These are phyloP conservation scores for Syncephalastrum monosporum DNA, from an alignment of 371 early-diverging fungal species.

Conservation along the genomic window DNA sequence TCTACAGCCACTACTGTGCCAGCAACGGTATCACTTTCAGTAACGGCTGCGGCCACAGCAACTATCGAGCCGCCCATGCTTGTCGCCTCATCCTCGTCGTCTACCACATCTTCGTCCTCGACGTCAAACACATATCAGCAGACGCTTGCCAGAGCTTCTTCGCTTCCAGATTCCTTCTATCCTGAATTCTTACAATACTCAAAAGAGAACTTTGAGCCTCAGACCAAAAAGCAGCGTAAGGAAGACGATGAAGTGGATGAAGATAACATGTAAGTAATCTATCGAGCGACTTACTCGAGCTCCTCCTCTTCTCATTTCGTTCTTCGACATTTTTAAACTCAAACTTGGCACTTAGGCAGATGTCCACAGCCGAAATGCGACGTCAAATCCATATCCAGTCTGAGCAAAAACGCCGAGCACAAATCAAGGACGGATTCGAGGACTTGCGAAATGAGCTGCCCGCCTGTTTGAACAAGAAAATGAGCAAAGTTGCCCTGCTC, in stretches of 20 bases:
- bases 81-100: conserved; percentile 31
- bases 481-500: conserved; percentile 43
- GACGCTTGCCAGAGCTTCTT: conserved; percentile 42
- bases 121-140: conserved; percentile 30
- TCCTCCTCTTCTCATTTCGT: too few species aligned
- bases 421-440: conserved; percentile 50
- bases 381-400: conserved; percentile 50
- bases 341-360: not conserved
- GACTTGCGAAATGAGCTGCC: conserved; percentile 39
- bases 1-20: conserved; percentile 7
- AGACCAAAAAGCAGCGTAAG: conserved; percentile 11
- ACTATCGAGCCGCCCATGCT: conserved; percentile 29
- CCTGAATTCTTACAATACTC: conserved; percentile 48
- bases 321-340: too few species aligned
- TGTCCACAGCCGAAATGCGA: conserved; percentile 34
- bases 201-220: conserved; percentile 39
- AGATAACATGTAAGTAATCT: too few species aligned
- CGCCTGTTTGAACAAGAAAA: conserved; percentile 37
- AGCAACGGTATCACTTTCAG: not conserved
- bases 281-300: too few species aligned
- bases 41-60: conserved; percentile 7
- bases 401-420: conserved; percentile 48
- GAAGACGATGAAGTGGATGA: not conserved
- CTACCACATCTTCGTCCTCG: conserved; percentile 23
- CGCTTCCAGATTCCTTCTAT: conserved; percentile 45